Evolutionary conservation across 2,329 filamentous ascomycete species (phyloP), one percentile per base, ranked within the genome.

Genomic region (Diaporthe citri): DNA sequence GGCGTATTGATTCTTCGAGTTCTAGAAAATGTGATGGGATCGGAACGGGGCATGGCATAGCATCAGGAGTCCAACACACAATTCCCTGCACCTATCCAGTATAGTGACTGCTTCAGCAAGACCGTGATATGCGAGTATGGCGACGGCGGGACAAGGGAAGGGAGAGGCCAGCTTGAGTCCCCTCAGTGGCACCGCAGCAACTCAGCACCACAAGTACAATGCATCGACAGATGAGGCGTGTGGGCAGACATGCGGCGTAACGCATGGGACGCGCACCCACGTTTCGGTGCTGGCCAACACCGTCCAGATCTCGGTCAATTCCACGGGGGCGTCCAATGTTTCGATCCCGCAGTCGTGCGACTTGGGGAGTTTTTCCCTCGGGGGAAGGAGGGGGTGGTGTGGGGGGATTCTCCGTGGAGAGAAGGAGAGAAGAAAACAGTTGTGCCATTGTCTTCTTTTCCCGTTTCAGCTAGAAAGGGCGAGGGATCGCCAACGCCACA

Each of bases 261-360:
- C 17, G n/a, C 5, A 25, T 15, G 3, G 15, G n/a, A 34, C 28
- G 31, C 17, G 64, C 64, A 55, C 34, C 8, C 64, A 39, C 48
- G 34, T 41, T 41, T 55, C 64, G 46, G 46, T 36, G 46, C 34
- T 39, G 34, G 28, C 46, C 31, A 25, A 12, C 46, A 36, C 6
- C 31, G 4, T 28, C 22, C 36, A 41, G 64, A 55, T 69, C 64
- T 55, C 64, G 48, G 64, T 28, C 64, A n/a, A 69, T 55, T 69
- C 48, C 64, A 55, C 48, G 64, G 64, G 55, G 46, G 64, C 48
- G 64, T 55, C 64, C 48, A 55, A 69, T 55, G 64, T 69, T 69
- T 69, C 64, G 64, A 51, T 69, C 34, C 64, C n/a, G 64, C 64
- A 55, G 64, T 69, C 64, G 64, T 69, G 64, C 48, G 64, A 69